Conservation (phyloP, 495 filamentous ascomycete genomes). For the Pyrenula aspistea region DNA sequence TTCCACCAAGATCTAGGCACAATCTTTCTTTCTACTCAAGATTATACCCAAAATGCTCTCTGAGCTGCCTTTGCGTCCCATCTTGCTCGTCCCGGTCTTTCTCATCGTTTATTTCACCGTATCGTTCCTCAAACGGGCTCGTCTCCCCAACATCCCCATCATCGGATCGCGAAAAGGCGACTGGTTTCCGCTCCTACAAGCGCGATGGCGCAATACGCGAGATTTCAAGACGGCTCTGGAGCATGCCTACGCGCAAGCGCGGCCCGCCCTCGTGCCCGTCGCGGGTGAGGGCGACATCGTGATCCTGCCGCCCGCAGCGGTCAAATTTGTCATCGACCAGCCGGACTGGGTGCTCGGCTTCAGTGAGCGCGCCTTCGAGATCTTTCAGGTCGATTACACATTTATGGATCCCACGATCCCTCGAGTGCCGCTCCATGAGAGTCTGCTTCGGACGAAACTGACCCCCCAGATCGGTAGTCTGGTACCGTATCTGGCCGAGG, state of each 20-base stretch:
- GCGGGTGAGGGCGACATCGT: constrained; percentile 15
- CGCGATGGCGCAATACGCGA: constrained; percentile 17
- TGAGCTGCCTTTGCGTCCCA: too few species aligned
- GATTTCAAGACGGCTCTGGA: constrained; percentile 18
- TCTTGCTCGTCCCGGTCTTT: too few species aligned
- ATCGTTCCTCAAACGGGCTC: constrained; percentile 10
- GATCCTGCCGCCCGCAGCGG: constrained; percentile 21
- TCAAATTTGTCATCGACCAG: constrained; percentile 20
- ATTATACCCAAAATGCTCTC: too few species aligned
- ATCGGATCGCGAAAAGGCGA: constrained; percentile 17
- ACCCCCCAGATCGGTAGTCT: too few species aligned
- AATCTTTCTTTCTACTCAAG: too few species aligned
- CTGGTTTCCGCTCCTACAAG: constrained; percentile 23
- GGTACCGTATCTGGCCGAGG: too few species aligned
- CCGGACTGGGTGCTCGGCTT: constrained; percentile 16
- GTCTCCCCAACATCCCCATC: constrained; percentile 19
- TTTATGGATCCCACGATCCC: too few species aligned
- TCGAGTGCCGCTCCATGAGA: too few species aligned
- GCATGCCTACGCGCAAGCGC: constrained; percentile 12
- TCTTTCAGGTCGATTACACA: too few species aligned
- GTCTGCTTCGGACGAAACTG: too few species aligned
- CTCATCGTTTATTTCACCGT: constrained; percentile 14
- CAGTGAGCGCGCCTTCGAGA: constrained; percentile 16
- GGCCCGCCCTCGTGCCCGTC: constrained; percentile 17
- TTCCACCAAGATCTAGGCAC: too few species aligned